A percentile compares a stretch with the other conserved stretches of the same genome.
phyloP scores from a whole-genome alignment of 2,329 filamentous ascomycete genomes.

The Pseudomassariella vexata region DNA sequence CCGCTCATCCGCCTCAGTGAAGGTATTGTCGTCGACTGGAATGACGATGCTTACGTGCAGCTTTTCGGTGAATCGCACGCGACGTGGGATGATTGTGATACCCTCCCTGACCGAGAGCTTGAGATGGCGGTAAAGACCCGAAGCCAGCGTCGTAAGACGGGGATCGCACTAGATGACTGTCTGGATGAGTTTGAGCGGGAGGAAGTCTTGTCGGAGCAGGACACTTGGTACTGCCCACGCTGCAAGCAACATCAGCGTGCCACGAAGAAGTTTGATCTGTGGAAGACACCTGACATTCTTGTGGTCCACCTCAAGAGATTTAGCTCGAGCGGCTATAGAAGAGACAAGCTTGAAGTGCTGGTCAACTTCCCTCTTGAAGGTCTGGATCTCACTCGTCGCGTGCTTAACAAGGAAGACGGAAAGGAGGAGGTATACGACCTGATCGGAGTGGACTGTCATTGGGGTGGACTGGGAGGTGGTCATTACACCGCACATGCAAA shows the following conservation, averaged over 20 bases:
- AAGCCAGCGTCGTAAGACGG: constrained; percentile 60
- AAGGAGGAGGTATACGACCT: constrained; percentile 87
- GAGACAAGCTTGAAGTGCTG: constrained; percentile 85
- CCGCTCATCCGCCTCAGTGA: constrained; percentile 76
- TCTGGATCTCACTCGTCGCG: constrained; percentile 73
- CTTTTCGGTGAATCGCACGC: constrained; percentile 60
- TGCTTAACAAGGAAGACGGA: constrained; percentile 73
- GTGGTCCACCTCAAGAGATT: constrained; percentile 96
- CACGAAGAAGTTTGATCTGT: constrained; percentile 94
- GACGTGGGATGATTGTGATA: constrained; percentile 49
- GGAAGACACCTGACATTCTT: constrained; percentile 93
- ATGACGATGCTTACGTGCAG: constrained; percentile 58
- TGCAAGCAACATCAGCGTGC: constrained; percentile 92
- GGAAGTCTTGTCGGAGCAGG: constrained; percentile 88
- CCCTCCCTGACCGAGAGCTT: constrained; percentile 58
- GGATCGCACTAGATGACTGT: constrained; percentile 83
- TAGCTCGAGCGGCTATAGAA: constrained; percentile 72
- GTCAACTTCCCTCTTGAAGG: constrained; percentile 90
- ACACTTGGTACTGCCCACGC: constrained; percentile 94
- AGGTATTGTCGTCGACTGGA: constrained; percentile 84
- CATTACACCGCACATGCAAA: constrained; percentile 95
- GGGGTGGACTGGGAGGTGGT: constrained; percentile 84
- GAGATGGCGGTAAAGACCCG: constrained; percentile 58
- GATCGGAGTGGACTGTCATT: constrained; percentile 94
- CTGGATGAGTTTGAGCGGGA: constrained; percentile 91